These are phyloP conservation scores for Pseudogymnoascus sp. DNA, from an alignment of 2,329 filamentous ascomycete genomes.

Conservation along the genomic window DNA sequence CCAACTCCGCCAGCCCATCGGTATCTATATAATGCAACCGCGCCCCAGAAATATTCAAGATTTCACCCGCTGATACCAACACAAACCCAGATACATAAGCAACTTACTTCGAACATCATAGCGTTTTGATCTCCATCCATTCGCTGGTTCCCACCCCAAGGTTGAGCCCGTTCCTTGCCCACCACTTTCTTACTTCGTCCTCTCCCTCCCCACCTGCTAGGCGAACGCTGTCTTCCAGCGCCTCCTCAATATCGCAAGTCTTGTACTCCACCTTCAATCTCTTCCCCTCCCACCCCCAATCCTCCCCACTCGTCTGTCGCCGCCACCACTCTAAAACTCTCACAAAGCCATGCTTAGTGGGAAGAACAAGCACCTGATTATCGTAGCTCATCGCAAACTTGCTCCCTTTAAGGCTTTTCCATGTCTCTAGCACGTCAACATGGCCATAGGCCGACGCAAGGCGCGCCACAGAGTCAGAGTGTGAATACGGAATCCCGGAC, in stretches of 20 bases:
- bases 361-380: conserved; percentile 72
- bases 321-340: conserved; percentile 92
- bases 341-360: conserved; percentile 79
- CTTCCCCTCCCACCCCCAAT: conserved; percentile 40
- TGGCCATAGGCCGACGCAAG: conserved; percentile 80
- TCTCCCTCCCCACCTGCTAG: conserved; percentile 50
- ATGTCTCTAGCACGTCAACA: conserved; percentile 73
- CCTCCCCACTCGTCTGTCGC: conserved; percentile 49
- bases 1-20: neutral
- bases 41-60: neutral
- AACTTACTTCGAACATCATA: conserved; percentile 27
- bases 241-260: conserved; percentile 92
- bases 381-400: conserved; percentile 62
- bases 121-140: conserved; percentile 63
- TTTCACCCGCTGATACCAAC: neutral
- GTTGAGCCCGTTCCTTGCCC: conserved; percentile 67
- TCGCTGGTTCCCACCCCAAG: conserved; percentile 61
- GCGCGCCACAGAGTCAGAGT: conserved; percentile 75
- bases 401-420: conserved; percentile 66
- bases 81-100: neutral
- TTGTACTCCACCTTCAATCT: conserved; percentile 80
- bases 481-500: conserved; percentile 68
- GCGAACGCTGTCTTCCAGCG: conserved; percentile 75
- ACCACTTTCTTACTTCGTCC: conserved; percentile 72
- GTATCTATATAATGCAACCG: neutral